phyloP scores from a whole-genome alignment of 306 rosid species.

The Prunus mume region DNA sequence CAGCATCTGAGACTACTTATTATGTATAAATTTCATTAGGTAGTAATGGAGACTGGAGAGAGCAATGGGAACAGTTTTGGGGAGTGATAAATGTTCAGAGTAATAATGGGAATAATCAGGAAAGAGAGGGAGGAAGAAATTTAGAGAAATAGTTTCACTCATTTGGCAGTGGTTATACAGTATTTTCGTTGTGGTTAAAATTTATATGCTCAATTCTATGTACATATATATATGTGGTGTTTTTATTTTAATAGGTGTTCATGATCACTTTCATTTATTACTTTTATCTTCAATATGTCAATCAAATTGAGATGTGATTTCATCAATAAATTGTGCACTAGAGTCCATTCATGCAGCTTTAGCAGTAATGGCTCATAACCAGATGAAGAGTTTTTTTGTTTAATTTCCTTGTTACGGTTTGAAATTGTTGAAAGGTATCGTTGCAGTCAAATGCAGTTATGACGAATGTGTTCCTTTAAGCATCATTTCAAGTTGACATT shows the following conservation, averaged over 20 bases:
- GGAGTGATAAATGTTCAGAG: neutral
- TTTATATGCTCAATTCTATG: neutral
- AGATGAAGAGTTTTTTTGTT: no score
- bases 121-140: neutral
- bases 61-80: neutral
- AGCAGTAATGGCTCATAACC: constrained; percentile 74
- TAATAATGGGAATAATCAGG: neutral
- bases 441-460: no score
- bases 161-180: neutral
- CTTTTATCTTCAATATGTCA: constrained; percentile 39
- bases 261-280: neutral
- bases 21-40: neutral
- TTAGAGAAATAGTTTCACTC: neutral
- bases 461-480: no score
- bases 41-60: neutral
- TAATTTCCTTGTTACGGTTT: no score
- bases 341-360: constrained; percentile 97
- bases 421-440: no score
- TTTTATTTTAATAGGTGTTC: neutral
- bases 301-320: constrained; percentile 75
- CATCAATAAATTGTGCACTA: constrained; percentile 69
- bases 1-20: neutral
- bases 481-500: no score
- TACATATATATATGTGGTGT: neutral
- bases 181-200: neutral